Base-by-base conservation (phyloP, 306 rosid genomes). In the Trifolium fragiferum region DNA sequence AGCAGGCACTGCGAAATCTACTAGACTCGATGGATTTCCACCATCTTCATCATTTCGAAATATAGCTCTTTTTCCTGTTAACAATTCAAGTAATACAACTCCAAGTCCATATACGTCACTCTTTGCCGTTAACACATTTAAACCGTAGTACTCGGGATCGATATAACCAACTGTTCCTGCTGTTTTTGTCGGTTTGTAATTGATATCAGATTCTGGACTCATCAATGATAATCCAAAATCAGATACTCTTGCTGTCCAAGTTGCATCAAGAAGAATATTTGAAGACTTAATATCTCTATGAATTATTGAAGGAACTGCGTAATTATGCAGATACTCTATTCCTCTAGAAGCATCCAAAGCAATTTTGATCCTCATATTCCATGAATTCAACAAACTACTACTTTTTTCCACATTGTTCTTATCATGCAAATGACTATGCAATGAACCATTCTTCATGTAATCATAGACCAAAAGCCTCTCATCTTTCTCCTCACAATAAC, bases 51-150 rank as follows among this genome's bases (percentile, higher is more conserved):
- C 80, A 12, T 81, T 72, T 84, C 76, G 85, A 81, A 93, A 93
- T 66, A 93, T 87, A 7, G 98, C 98, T 83, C 90, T 84, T 85
- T 83, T 93, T 79, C 98, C 98, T 2, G 98, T 93, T 86, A 93
- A 76, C 20, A 93, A 90, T 76, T 93, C 98, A 15, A 93, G 79
- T 63, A 93, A 51, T 10, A 93, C 98, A 61, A 93, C 85, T 15
- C 98, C 98, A 16, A 93, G 88, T 0, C 98, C 98, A 74, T 91
- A 93, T 1, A 93, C 98, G 75, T 93, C 98, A 50, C 97, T 91
- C 87, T 93, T 93, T 23, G 93, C 85, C 8, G 98, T 93, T 67
- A 93, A 71, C 3, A 93, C 84, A 68, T 93, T 93, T 10, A 93
- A 83, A 64, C 98, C 96, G 21, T 89, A 93, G 87, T 93, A 93